phyloP scores from a whole-genome alignment of 768 basidiomycete genomes.

The Porphyrellus cyaneotinctus region DNA sequence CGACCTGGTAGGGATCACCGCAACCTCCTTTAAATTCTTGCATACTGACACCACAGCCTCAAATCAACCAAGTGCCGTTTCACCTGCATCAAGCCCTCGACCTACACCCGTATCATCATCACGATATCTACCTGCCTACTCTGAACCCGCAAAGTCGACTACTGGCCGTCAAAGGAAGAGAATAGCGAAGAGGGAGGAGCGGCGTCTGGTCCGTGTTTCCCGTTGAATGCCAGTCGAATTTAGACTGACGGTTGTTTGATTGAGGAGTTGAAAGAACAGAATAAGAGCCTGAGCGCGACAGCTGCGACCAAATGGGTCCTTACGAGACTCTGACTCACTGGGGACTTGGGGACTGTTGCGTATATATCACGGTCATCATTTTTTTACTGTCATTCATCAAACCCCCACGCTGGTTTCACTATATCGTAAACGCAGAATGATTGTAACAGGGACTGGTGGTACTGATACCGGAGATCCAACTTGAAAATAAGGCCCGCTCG shows the following conservation, averaged over 20 bases:
- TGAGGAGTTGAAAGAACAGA: slow-evolving; percentile 77
- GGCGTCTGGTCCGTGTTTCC: slow-evolving; percentile 73
- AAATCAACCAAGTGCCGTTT: not conserved
- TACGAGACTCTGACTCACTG: no score
- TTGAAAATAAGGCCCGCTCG: no score
- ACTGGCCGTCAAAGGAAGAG: slow-evolving; percentile 77
- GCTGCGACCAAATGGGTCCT: not conserved
- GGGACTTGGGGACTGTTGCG: no score
- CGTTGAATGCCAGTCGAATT: no score
- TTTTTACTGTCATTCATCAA: no score
- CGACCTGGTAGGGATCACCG: slow-evolving; percentile 18
- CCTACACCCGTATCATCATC: slow-evolving; percentile 28
- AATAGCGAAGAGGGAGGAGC: slow-evolving; percentile 90
- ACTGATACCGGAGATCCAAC: no score
- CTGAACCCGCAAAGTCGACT: slow-evolving; percentile 22
- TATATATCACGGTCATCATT: no score
- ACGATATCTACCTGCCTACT: slow-evolving; percentile 4
- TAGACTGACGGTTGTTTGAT: slow-evolving; percentile 34
- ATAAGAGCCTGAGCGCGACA: slow-evolving; percentile 51
- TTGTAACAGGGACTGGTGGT: no score
- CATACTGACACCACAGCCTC: slow-evolving; percentile 21
- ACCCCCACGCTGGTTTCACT: no score
- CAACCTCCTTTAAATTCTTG: slow-evolving; percentile 13
- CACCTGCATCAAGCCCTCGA: slow-evolving; percentile 12
- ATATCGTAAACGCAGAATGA: no score